phyloP scores from a whole-genome alignment of 192 early-diverging fungal genomes.

The Lobosporangium transversale region DNA sequence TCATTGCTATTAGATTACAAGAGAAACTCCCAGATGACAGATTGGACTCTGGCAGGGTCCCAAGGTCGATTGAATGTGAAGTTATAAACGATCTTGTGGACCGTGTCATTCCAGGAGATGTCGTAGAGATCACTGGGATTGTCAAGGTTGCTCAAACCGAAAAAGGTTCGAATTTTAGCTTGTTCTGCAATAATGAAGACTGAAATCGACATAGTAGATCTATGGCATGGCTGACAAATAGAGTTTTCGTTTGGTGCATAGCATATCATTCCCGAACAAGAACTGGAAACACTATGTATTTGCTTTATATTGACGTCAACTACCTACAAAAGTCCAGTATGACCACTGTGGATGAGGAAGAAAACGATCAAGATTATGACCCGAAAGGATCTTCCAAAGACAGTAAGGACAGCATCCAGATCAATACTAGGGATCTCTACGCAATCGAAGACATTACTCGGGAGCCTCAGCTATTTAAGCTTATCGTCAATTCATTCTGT shows the following conservation, averaged over 20 bases:
- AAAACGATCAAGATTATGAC: conserved; percentile 32
- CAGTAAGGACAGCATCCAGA: conserved; percentile 68
- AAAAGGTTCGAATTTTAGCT: conserved; percentile 58
- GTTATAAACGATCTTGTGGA: conserved; percentile 81
- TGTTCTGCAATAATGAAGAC: no score
- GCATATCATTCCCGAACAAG: no score
- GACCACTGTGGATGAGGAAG: conserved; percentile 36
- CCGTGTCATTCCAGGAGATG: conserved; percentile 81
- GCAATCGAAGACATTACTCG: conserved; percentile 73
- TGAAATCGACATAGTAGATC: no score
- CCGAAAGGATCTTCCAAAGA: conserved; percentile 57
- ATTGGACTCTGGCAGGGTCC: conserved; percentile 73
- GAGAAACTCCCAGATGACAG: conserved; percentile 81
- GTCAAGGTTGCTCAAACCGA: conserved; percentile 79
- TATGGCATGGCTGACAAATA: no score
- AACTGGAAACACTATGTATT: conserved; percentile 73
- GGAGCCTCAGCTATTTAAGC: conserved; percentile 70
- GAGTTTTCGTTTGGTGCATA: no score
- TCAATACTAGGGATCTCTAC: conserved; percentile 75
- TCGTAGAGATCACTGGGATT: conserved; percentile 78
- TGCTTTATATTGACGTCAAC: conserved; percentile 77
- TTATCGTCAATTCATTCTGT: conserved; percentile 84
- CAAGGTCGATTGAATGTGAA: conserved; percentile 83
- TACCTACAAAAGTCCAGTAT: conserved; percentile 69
- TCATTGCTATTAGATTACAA: conserved; percentile 64